Conservation (phyloP, 345 rosid species). For the Brassica rapa region DNA sequence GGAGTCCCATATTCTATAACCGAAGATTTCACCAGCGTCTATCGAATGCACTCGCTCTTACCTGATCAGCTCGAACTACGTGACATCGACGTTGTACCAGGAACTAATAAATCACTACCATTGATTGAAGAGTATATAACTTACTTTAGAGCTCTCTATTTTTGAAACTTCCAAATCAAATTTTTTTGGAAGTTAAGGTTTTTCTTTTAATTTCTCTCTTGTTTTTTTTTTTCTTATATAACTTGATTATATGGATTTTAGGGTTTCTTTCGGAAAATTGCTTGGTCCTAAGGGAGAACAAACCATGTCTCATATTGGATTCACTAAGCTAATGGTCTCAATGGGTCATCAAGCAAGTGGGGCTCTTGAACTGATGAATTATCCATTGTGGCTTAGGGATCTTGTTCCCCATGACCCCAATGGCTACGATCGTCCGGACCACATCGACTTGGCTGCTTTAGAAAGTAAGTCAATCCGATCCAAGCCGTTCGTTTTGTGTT, state of each 20-base stretch:
- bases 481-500: background rate
- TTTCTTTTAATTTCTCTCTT: background rate
- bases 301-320: constrained; percentile 45
- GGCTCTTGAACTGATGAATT: constrained; percentile 57
- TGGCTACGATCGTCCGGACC: constrained; percentile 53
- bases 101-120: constrained; percentile 50
- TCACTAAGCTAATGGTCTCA: constrained; percentile 50
- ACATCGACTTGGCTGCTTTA: constrained; percentile 53
- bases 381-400: constrained; percentile 58
- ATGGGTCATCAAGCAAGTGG: constrained; percentile 77
- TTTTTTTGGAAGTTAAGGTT: background rate
- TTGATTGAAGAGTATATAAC: constrained; percentile 33
- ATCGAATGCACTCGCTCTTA: constrained; percentile 59
- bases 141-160: background rate
- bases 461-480: constrained; percentile 47
- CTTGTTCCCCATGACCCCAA: constrained; percentile 43
- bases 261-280: constrained; percentile 20
- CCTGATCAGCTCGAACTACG: constrained; percentile 51
- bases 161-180: background rate
- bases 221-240: background rate
- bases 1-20: constrained; percentile 68
- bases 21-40: constrained; percentile 64
- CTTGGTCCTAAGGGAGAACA: constrained; percentile 52
- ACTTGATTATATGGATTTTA: background rate
- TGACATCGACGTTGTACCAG: constrained; percentile 37